A percentile compares a stretch with the other conserved stretches of the same genome.
Conservation (phyloP, 768 basidiomycete genomes). For the Tricholoma flavovirens region DNA sequence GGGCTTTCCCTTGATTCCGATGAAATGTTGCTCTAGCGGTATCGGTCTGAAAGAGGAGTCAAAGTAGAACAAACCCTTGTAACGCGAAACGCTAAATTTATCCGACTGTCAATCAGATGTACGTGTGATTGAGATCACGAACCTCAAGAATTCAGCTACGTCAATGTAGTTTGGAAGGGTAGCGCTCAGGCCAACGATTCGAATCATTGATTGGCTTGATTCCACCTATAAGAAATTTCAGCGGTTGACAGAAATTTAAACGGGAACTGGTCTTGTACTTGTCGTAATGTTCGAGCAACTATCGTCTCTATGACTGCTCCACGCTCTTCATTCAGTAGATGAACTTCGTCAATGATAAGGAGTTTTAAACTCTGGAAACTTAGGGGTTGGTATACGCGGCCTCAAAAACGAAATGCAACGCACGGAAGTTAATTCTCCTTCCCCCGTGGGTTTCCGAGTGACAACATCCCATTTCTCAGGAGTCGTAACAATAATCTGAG, state of each 20-base stretch:
- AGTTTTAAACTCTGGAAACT: slow-evolving; percentile 76
- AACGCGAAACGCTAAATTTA: slow-evolving; percentile 67
- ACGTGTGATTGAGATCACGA: slow-evolving; percentile 8
- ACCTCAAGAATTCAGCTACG: slow-evolving; percentile 93
- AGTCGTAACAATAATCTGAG: slow-evolving; percentile 97
- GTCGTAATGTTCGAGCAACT: slow-evolving; percentile 90
- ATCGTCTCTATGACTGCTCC: slow-evolving; percentile 98
- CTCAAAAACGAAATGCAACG: slow-evolving; percentile 18
- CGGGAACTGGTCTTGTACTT: slow-evolving; percentile 38
- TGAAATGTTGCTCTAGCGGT: slow-evolving; percentile 94
- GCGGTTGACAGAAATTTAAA: not conserved
- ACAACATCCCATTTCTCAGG: slow-evolving; percentile 99
- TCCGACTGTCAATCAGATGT: not conserved
- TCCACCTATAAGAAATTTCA: slow-evolving; percentile 60
- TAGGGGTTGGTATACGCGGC: not conserved
- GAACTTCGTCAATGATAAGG: slow-evolving; percentile 96
- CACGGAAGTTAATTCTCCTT: slow-evolving; percentile 93
- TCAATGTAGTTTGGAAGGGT: slow-evolving; percentile 97
- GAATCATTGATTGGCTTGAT: slow-evolving; percentile 91
- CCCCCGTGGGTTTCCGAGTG: slow-evolving; percentile 92
- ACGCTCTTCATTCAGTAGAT: slow-evolving; percentile 94
- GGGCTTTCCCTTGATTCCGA: slow-evolving; percentile 88
- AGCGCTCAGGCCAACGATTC: slow-evolving; percentile 93
- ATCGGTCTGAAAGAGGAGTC: slow-evolving; percentile 96
- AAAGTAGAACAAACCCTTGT: slow-evolving; percentile 92